Evolutionary conservation across 2,329 filamentous ascomycete genomes (phyloP), one percentile per base, ranked within the genome.

Genomic region (Lojkania enalia): DNA sequence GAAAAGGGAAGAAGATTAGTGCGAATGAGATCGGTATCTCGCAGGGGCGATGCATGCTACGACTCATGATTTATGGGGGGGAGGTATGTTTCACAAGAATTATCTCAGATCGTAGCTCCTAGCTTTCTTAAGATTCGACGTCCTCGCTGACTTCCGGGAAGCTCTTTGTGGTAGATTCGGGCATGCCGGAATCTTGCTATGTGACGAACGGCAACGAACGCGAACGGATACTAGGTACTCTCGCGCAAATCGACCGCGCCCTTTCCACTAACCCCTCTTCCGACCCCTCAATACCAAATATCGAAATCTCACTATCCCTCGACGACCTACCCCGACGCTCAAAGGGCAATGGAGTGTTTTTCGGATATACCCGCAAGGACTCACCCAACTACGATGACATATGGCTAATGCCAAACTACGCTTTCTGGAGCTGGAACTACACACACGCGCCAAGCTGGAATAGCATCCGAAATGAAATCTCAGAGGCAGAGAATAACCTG

Each of bases 361-460:
- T 65, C 20, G 63, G 59, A 11, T 65, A 63, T 42, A 66, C 63
- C 5, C 52, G 62, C 20, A 61, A 65, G 41, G 61, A 65, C 29
- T 47, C 36, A 1, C 45, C 36, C 13, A 55, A 60, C 21, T 66
- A 66, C 35, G 47, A 60, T 30, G 57, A 66, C 36, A 58, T 65
- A 30, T 66, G 63, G 63, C 55, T 66, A 51, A 65, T 66, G 58
- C 63, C 63, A 18, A 65, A 66, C 48, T 66, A 64, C 39, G 63
- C 61, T 9, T 66, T 64, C 47, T 66, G 63, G 63, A 59, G 57
- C 20, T 66, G 63, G 63, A 66, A 65, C 49, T 65, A 65, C 31
- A 66, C 63, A 2, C 61, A 65, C 41, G 63, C 62, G 7, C 63
- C 63, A 2, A 64, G 61, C 31, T 66, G 62, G 62, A 64, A 66